Evolutionary conservation across 2,329 filamentous ascomycete genomes (phyloP), one percentile per base, ranked within the genome.

Genomic region (Penicillium decumbens): DNA sequence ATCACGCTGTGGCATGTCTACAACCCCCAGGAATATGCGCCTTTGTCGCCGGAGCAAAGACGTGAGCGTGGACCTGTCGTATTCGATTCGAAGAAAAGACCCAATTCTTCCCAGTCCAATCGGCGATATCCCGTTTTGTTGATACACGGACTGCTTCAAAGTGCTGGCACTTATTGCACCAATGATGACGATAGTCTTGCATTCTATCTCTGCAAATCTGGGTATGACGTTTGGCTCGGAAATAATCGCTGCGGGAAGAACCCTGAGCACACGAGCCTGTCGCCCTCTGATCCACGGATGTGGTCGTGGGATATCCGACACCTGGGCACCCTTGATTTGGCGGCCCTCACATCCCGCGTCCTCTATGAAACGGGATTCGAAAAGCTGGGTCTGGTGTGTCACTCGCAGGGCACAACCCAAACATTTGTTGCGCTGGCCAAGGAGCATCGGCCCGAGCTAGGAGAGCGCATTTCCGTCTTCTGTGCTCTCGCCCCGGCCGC

Each of bases 241-340:
- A 95, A 95, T 72, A 96, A 95, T 65, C 81, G 92, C 18, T 95
- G 90, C 64, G 91, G 91, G 1, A 89, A 93, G 69, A 75, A 80
- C 0, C 91, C 92, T 0, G 80, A 83, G 56, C 92, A 97, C 65
- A 80, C 78, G 2, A 71, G 84, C 20, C 79, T 96, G 33, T 72
- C 81, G 2, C 83, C 87, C 57, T 74, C 75, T 3, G 92, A 97
- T 64, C 91, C 92, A 1, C 81, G 90, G 27, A 95, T 96, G 88
- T 96, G 92, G 92, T 83, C 85, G 35, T 97, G 92, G 92, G 95
- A 95, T 58, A 95, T 96, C 47, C 82, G 88, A 0, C 89, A 95
- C 64, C 95, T 96, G 87, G 92, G 90, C 3, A 85, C 91, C 1
- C 82, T 95, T 65, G 92, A 97, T 65, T 78, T 97, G 2, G 80